Conservation (phyloP, 1,284 basidiomycete species). For the Ustilago sp. region DNA sequence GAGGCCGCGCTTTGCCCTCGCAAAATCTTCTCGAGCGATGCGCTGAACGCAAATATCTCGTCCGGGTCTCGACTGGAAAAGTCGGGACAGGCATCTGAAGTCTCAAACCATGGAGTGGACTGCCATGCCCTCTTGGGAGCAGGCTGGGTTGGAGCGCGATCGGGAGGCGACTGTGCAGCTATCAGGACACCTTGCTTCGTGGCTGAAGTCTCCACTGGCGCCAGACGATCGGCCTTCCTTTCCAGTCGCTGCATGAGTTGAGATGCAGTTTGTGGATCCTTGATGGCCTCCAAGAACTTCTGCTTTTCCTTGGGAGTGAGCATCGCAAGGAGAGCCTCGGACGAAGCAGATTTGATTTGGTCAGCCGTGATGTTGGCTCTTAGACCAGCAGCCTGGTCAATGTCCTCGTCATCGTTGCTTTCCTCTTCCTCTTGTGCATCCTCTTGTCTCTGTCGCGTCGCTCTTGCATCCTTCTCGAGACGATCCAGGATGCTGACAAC, state of each 20-base stretch:
- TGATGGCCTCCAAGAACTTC: constrained; percentile 38
- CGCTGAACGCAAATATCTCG: constrained; percentile 13
- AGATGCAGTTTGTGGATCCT: constrained; percentile 29
- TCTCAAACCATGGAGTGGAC: constrained; percentile 32
- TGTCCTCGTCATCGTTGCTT: constrained; percentile 16
- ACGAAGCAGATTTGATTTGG: constrained; percentile 29
- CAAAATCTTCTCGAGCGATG: constrained; percentile 12
- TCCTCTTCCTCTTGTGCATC: constrained; percentile 10
- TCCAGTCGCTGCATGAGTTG: constrained; percentile 30
- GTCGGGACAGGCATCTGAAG: constrained; percentile 1
- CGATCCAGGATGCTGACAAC: constrained; percentile 38
- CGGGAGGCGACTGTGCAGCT: not conserved
- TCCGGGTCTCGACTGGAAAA: not conserved
- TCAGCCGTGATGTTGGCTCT: constrained; percentile 8
- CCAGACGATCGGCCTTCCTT: constrained; percentile 19
- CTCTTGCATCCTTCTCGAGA: constrained; percentile 20
- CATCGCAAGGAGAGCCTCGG: constrained; percentile 46
- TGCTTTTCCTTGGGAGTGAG: constrained; percentile 44
- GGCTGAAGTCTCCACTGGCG: not conserved
- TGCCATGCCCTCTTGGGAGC: constrained; percentile 15
- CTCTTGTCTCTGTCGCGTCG: constrained; percentile 5
- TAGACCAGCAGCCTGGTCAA: constrained; percentile 1
- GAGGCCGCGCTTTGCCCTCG: not conserved
- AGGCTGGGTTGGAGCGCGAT: not conserved
- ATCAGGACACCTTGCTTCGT: constrained; percentile 11